Evolutionary conservation across 2,329 filamentous ascomycete genomes (phyloP).

Genomic region (Teratosphaeriaceae sp.): DNA sequence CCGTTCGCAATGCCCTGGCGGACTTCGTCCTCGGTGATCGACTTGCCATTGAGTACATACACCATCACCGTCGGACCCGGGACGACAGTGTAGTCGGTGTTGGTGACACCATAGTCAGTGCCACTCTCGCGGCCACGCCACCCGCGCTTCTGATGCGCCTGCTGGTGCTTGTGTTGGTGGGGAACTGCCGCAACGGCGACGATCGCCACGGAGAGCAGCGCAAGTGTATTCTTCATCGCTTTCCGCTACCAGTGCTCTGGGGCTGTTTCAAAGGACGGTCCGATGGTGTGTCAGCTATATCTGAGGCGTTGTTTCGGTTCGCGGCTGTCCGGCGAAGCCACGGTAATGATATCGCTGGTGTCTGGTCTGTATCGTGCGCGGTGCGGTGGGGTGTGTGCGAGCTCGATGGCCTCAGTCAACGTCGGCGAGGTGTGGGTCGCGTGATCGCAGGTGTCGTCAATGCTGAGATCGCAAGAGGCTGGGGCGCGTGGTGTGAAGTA

Average conservation of each 20-base stretch:
- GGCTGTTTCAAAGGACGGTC: conserved; percentile 1
- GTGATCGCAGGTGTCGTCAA: not conserved
- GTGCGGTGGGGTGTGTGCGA: not conserved
- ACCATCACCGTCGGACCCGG: conserved; percentile 58
- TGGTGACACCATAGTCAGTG: conserved; percentile 29
- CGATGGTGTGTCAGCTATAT: conserved; percentile 12
- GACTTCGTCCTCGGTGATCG: conserved; percentile 58
- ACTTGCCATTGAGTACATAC: conserved; percentile 63
- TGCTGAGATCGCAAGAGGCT: not conserved
- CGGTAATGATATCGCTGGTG: conserved; percentile 13
- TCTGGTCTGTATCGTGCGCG: not conserved
- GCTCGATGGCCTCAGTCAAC: not conserved
- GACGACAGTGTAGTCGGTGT: conserved; percentile 33
- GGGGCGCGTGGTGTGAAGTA: conserved; percentile 3
- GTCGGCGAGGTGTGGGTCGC: not conserved
- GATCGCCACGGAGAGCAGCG: conserved; percentile 31
- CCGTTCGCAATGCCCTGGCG: conserved; percentile 65
- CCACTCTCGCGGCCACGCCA: too few species aligned
- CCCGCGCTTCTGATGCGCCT: conserved; percentile 46
- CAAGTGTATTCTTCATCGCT: conserved; percentile 31
- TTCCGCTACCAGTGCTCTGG: not conserved
- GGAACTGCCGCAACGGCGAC: conserved; percentile 50
- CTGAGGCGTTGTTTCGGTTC: conserved; percentile 8
- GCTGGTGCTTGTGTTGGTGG: conserved; percentile 52
- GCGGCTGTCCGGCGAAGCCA: conserved; percentile 18